Percentiles rank a stretch among this genome's conserved stretches.
These are phyloP conservation scores for Puccinia horiana DNA, from an alignment of 1,284 basidiomycete species.

Conservation along the genomic window DNA sequence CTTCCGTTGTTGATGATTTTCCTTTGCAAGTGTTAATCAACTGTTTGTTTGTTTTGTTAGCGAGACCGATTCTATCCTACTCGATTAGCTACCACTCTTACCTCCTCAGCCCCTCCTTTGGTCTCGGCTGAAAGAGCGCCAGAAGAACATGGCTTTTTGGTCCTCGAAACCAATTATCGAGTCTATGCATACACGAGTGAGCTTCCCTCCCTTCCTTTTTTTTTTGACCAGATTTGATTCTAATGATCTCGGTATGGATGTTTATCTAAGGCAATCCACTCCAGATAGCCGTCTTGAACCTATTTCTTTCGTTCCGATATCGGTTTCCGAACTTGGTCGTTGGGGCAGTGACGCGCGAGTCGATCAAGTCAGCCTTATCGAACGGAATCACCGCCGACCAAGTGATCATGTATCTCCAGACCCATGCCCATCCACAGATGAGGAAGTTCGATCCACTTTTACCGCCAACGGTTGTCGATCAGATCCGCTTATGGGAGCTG, in stretches of 20 bases:
- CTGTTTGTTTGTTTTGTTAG: conserved; percentile 29
- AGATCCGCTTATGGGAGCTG: conserved; percentile 95
- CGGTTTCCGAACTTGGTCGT: conserved; percentile 95
- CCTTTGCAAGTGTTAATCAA: too few species aligned
- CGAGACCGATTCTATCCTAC: conserved; percentile 88
- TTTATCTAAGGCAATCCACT: conserved; percentile 75
- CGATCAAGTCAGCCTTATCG: conserved; percentile 86
- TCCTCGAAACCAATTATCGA: conserved; percentile 97
- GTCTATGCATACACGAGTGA: conserved; percentile 95
- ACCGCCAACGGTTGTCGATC: conserved; percentile 95
- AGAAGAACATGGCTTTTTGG: conserved; percentile 78
- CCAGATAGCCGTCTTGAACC: conserved; percentile 91
- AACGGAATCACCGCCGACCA: conserved; percentile 97
- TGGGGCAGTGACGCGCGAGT: conserved; percentile 88
- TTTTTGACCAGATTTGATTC: conserved; percentile 10
- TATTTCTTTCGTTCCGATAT: conserved; percentile 88
- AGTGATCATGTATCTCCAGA: conserved; percentile 92
- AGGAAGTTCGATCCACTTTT: conserved; percentile 81
- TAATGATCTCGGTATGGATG: background rate
- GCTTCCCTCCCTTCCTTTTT: conserved; percentile 50
- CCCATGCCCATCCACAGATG: conserved; percentile 98
- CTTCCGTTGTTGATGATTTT: conserved; percentile 1
- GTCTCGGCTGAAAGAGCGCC: conserved; percentile 67
- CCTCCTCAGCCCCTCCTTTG: conserved; percentile 69
- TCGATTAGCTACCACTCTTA: conserved; percentile 90